These are phyloP conservation scores for Neurospora sp. DNA, from an alignment of 495 filamentous ascomycete genomes.

Conservation along the genomic window DNA sequence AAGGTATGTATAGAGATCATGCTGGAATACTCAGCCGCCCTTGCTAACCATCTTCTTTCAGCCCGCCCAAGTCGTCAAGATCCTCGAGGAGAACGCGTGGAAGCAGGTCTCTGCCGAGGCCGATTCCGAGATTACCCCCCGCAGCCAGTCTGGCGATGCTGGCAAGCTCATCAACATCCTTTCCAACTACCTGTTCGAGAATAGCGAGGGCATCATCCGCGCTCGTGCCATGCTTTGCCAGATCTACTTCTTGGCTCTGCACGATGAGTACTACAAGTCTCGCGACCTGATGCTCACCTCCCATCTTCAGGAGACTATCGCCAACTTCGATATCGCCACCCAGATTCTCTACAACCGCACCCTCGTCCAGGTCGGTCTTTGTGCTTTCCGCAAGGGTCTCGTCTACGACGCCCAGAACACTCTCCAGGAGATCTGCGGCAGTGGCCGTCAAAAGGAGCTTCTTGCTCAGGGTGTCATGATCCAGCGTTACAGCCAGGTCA, in stretches of 20 bases:
- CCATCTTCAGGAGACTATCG: slow-evolving; percentile 93
- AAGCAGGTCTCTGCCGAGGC: slow-evolving; percentile 62
- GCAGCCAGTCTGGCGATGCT: slow-evolving; percentile 51
- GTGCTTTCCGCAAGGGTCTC: slow-evolving; percentile 92
- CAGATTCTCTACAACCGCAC: slow-evolving; percentile 99
- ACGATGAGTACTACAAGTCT: slow-evolving; percentile 94
- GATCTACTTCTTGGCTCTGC: slow-evolving; percentile 94
- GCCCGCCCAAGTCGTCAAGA: slow-evolving; percentile 85
- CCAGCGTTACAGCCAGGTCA: slow-evolving; percentile 87
- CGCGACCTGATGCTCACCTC: slow-evolving; percentile 99
- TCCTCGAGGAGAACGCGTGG: slow-evolving; percentile 87
- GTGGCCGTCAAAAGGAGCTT: slow-evolving; percentile 92
- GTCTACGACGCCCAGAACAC: slow-evolving; percentile 96
- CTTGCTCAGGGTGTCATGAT: slow-evolving; percentile 97
- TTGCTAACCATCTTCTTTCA: slow-evolving; percentile 26
- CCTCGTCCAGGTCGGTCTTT: slow-evolving; percentile 93
- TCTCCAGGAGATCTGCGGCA: slow-evolving; percentile 94
- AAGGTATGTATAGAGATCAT: slow-evolving; percentile 49
- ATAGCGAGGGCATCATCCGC: slow-evolving; percentile 90
- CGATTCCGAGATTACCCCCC: slow-evolving; percentile 73
- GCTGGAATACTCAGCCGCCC: not conserved
- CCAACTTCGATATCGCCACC: slow-evolving; percentile 87
- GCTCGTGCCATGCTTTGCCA: slow-evolving; percentile 97
- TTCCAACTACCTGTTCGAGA: slow-evolving; percentile 85
- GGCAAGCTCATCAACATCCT: slow-evolving; percentile 71